Conservation (phyloP, 805 yeast species). For the Candida schatavii region DNA sequence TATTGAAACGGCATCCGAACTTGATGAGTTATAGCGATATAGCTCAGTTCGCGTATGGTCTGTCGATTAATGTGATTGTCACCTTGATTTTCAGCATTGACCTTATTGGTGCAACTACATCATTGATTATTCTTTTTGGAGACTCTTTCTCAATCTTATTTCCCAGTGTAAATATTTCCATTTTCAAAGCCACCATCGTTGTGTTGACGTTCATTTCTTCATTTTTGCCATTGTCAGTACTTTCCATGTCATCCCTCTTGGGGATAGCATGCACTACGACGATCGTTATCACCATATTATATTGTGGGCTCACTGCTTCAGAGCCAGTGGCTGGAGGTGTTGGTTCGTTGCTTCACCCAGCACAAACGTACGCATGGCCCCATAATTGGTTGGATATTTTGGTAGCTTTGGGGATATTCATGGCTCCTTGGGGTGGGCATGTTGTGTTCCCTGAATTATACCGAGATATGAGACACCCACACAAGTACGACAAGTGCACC, state of each 20-base stretch:
- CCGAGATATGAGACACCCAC: conserved; percentile 68
- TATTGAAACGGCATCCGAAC: conserved; percentile 37
- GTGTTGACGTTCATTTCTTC: conserved; percentile 42
- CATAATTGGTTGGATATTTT: conserved; percentile 31
- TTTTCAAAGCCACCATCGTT: conserved; percentile 44
- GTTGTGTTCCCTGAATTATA: conserved; percentile 74
- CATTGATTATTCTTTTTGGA: conserved; percentile 57
- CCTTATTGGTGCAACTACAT: conserved; percentile 57
- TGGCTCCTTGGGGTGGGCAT: conserved; percentile 87
- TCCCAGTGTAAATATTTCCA: conserved; percentile 25
- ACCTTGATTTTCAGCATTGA: conserved; percentile 53
- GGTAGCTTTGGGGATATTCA: conserved; percentile 59
- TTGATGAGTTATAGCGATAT: conserved; percentile 59
- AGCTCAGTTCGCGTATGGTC: conserved; percentile 51
- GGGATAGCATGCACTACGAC: conserved; percentile 57
- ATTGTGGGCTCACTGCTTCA: conserved; percentile 43
- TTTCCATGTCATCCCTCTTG: conserved; percentile 52
- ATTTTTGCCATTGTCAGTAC: conserved; percentile 52
- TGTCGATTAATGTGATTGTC: conserved; percentile 38
- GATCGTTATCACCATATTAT: conserved; percentile 43
- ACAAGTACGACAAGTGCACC: conserved; percentile 52
- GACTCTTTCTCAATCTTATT: conserved; percentile 56
- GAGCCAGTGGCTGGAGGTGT: conserved; percentile 49
- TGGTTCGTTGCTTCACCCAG: conserved; percentile 34
- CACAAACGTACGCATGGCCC: conserved; percentile 39